Conservation (phyloP, 768 basidiomycete genomes). For the Tulasnella sp. region DNA sequence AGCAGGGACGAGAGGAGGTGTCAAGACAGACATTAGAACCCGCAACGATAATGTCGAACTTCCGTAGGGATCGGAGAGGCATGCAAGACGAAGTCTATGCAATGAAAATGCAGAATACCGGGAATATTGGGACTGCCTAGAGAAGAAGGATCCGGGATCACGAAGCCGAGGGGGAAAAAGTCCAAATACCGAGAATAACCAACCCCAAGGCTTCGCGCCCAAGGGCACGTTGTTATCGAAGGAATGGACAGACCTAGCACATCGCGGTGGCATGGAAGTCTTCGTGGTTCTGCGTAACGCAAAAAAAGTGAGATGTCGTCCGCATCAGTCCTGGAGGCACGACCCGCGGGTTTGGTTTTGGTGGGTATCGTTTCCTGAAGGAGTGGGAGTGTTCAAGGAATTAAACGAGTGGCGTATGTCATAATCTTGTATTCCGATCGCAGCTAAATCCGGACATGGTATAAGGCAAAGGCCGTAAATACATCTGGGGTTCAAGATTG, state of each 20-base stretch:
- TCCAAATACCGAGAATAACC: neutral
- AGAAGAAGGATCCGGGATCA: neutral
- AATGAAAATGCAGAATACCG: neutral
- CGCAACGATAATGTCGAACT: neutral
- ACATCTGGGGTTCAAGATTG: neutral
- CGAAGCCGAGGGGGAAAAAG: neutral
- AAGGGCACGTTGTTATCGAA: neutral
- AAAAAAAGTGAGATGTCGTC: neutral
- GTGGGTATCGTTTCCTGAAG: neutral
- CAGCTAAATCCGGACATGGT: neutral
- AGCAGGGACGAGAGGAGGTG: neutral
- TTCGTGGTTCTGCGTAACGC: neutral
- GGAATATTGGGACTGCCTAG: neutral
- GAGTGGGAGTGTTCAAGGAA: neutral
- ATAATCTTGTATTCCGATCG: neutral
- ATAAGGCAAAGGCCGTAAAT: neutral
- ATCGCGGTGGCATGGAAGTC: neutral
- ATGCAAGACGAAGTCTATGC: neutral
- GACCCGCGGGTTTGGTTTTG: neutral
- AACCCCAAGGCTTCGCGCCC: neutral
- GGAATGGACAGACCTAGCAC: neutral
- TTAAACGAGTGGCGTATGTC: neutral
- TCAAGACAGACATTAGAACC: neutral
- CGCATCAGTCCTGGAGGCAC: neutral
- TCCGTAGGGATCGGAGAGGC: neutral